phyloP scores from a whole-genome alignment of 2,329 filamentous ascomycete genomes.

The Botrytis medusae region DNA sequence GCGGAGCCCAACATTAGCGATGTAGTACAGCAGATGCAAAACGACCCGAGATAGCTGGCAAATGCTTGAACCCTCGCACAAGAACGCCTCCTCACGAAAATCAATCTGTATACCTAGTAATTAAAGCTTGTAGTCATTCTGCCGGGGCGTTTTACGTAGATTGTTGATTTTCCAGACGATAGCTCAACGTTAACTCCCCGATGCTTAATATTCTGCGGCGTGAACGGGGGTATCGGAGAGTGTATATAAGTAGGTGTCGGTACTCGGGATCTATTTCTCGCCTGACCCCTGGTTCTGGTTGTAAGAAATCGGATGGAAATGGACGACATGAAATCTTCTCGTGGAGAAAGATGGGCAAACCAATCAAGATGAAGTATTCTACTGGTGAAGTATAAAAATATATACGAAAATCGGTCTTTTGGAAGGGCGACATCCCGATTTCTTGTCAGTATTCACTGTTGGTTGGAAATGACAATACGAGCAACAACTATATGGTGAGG shows the following conservation, averaged over 20 bases:
- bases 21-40: neutral
- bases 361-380: neutral
- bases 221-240: neutral
- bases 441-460: neutral
- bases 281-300: neutral
- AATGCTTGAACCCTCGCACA: neutral
- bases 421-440: neutral
- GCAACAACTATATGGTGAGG: neutral
- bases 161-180: neutral
- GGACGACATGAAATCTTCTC: neutral
- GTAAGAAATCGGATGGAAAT: neutral
- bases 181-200: neutral
- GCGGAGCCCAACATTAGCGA: neutral
- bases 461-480: too few relatives aligned
- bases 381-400: neutral
- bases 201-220: neutral
- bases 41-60: neutral
- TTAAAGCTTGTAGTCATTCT: neutral
- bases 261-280: neutral
- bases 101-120: neutral
- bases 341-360: too few relatives aligned
- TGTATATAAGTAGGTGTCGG: neutral
- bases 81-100: conserved; percentile 8
- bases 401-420: neutral
- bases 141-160: neutral